Percentiles rank a stretch among this genome's conserved stretches.
phyloP scores from a whole-genome alignment of 2,329 filamentous ascomycete species.

The Penicillium sp. region DNA sequence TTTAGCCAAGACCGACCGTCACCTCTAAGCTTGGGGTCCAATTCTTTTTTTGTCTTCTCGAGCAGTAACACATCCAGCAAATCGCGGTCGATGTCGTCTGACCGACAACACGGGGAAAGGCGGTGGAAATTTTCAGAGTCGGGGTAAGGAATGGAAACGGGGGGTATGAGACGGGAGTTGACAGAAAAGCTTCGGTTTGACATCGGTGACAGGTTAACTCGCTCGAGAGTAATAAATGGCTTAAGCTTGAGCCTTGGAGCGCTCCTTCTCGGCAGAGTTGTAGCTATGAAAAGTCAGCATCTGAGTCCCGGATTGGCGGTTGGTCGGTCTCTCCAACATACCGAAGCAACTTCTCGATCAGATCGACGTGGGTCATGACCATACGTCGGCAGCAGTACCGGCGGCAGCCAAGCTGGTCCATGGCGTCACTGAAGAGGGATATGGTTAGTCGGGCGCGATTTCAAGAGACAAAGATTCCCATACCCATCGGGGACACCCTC shows the following conservation, averaged over 20 bases:
- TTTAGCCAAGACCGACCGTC: not conserved
- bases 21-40: not conserved
- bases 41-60: not conserved
- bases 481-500: conserved; percentile 75
- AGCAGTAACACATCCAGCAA: not conserved
- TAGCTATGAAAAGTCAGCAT: conserved; percentile 23
- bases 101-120: not conserved
- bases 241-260: conserved; percentile 29
- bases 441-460: conserved; percentile 11
- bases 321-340: conserved; percentile 49
- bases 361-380: conserved; percentile 99
- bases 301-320: not conserved
- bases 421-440: conserved; percentile 70
- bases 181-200: not conserved
- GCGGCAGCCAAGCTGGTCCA: conserved; percentile 91
- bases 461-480: conserved; percentile 9
- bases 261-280: conserved; percentile 35
- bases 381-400: conserved; percentile 98
- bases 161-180: not conserved
- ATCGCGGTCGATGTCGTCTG: not conserved
- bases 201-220: conserved; percentile 2
- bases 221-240: conserved; percentile 1
- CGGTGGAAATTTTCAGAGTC: not conserved
- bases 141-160: not conserved
- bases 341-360: conserved; percentile 98